Base-by-base conservation (phyloP, 2,329 filamentous ascomycete genomes). In the Corinectria fuckeliana region DNA sequence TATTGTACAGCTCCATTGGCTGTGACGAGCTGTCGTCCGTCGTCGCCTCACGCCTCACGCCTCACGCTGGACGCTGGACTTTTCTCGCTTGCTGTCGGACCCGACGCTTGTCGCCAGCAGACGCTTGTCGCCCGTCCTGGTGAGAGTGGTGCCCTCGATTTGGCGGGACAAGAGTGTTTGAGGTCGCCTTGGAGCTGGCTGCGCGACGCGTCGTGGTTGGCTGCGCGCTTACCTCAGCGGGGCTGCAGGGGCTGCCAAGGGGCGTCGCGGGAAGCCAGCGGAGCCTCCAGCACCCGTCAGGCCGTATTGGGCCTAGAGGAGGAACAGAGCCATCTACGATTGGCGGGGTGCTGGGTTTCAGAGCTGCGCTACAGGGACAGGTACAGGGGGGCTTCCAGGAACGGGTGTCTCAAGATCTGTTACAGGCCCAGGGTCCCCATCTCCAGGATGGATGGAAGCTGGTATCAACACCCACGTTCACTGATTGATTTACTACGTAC, bases 381-480 rank as follows among this genome's bases (percentile, higher is more conserved):
- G 47, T 54, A 34, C 61, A 67, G 50, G 62, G 56, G 49, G 36
- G 18, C 38, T 45, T 38, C 53, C 56, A 56, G 56, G 53, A 56
- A 55, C 58, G 50, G 53, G 54, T 67, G 77, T 80, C 76, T 80
- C 77, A 78, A 75, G 77, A 45, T 78, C 71, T 78, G 78, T 80
- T 74, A 72, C 77, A 80, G 75, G 69, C 70, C 60, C 56, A 58
- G 64, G 67, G 56, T 36, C 44, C 18, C 38, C 11, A 26, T 28
- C 25, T n/a, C 38, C 16, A 5, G 32, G 32, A 11, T 18, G n/a
- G n/a, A n/a, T 42, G 20, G 4, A 42, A 8, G 11, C 20, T 23
- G 36, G 16, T 20, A n/a, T 14, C 23, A 7, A 13, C 41, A n/a
- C 5, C 41, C 41, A 26, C 23, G n/a, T 47, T 62, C 65, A 63